Evolutionary conservation across 176 grass and related monocot genomes (phyloP), one percentile per base, ranked within the genome.

Genomic region (Hordeum marinum): DNA sequence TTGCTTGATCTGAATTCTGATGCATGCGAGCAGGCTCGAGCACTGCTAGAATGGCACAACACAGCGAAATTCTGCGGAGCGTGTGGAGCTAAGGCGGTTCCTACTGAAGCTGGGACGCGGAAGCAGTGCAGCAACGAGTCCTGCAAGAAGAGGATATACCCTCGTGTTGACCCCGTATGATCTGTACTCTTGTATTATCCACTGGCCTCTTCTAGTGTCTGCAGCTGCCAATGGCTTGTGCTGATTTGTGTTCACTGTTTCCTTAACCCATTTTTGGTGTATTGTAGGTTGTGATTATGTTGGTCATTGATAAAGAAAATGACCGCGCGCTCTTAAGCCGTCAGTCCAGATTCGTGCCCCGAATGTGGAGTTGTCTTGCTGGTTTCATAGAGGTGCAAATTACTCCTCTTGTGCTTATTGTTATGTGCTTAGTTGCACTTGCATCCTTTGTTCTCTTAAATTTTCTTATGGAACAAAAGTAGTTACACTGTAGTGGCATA

Each of bases 301-400:
- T 98, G 80, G 91, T 98, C 42, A 92, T 98, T 72, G 96, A 98
- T 73, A 89, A 95, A 76, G 90, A 90, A 46, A 95, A 98, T 83
- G 93, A 98, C 13, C 37, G 90, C 3, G 96, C 76, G 0, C 92
- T 98, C 43, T 94, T 95, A 52, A 94, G 96, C 58, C 93, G 87
- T 0, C 93, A 98, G 59, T 95, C 93, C 65, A 94, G 91, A 89
- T 98, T 94, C 17, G 89, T 92, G 35, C 89, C 91, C 24, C 93
- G 96, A 32, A 98, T 98, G 93, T 98, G 93, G 96, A 98, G 93
- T 69, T 98, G 96, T 80, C 93, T 98, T 90, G 91, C 96, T 79
- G 96, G 96, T 55, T 98, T 98, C 71, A 89, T 98, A 79, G 96
- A 98, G 93, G 96, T 96, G 75, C 12, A 18, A 25, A 55, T 62